Conservation (phyloP, 331 rosid genomes). For the Quercus tomentella region DNA sequence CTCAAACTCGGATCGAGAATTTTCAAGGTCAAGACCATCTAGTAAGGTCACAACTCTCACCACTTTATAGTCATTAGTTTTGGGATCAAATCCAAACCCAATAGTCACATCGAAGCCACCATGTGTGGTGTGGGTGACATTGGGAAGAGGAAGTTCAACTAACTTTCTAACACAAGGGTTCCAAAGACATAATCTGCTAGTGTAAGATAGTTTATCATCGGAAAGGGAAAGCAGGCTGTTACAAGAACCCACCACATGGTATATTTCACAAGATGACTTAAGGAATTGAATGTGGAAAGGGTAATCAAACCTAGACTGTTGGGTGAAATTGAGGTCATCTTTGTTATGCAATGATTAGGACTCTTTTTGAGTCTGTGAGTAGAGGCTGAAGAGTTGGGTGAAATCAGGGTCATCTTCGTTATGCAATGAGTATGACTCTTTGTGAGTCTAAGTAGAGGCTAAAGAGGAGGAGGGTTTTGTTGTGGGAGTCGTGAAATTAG, state of each 20-base stretch:
- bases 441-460: too few species aligned
- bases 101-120: background rate
- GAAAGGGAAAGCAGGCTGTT: slow-evolving; percentile 14
- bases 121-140: background rate
- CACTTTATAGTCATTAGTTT: too few species aligned
- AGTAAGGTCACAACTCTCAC: too few species aligned
- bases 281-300: background rate
- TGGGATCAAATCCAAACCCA: slow-evolving; percentile 24
- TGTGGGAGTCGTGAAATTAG: too few species aligned
- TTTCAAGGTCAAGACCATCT: background rate
- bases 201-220: background rate
- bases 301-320: background rate
- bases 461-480: too few species aligned
- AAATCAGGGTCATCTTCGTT: too few species aligned
- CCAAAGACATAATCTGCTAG: background rate
- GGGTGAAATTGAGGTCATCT: too few species aligned
- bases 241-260: background rate
- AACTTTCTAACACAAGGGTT: slow-evolving; percentile 31
- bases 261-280: too few species aligned
- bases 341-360: too few species aligned
- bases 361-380: too few species aligned
- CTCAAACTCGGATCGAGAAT: slow-evolving; percentile 1
- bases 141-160: slow-evolving; percentile 16
- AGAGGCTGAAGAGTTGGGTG: too few species aligned
- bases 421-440: too few species aligned